Conservation (phyloP, 768 basidiomycete genomes). For the Pisolithus microcarpus region DNA sequence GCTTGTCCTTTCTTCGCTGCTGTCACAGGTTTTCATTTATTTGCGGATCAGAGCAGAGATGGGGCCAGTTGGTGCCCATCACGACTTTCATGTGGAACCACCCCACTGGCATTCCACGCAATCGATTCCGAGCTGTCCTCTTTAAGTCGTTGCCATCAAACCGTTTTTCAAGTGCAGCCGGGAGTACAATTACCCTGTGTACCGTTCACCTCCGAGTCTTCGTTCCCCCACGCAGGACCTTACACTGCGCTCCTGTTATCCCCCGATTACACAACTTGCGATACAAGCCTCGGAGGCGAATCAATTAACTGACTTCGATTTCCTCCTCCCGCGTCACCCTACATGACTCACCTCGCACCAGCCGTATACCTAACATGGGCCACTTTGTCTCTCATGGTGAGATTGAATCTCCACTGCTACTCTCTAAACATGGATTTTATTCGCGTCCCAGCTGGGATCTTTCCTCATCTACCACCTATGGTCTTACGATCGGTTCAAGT, state of each 20-base stretch:
- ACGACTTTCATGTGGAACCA: too few relatives aligned
- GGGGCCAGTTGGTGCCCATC: too few relatives aligned
- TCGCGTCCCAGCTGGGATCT: constrained; percentile 38
- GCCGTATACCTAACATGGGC: constrained; percentile 60
- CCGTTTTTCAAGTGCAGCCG: neutral
- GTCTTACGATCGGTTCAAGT: constrained; percentile 75
- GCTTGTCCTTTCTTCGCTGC: too few relatives aligned
- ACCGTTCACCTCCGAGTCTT: neutral
- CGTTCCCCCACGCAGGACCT: too few relatives aligned
- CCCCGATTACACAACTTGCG: neutral
- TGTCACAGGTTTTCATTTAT: too few relatives aligned
- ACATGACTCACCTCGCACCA: constrained; percentile 60
- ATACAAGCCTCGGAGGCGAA: neutral
- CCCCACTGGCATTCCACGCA: too few relatives aligned
- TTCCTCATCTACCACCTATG: constrained; percentile 72
- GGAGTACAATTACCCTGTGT: neutral
- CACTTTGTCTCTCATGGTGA: constrained; percentile 43
- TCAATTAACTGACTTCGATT: neutral
- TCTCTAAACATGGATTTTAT: neutral
- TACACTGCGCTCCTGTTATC: neutral
- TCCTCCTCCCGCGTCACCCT: neutral
- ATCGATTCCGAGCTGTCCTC: too few relatives aligned
- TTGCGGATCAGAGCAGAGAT: too few relatives aligned
- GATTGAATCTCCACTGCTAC: neutral
- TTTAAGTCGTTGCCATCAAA: neutral